Percentiles rank a stretch among this genome's conserved stretches.
These are phyloP conservation scores for Angomonas ambiguus DNA, from an alignment of 208 protist species.

Conservation along the genomic window DNA sequence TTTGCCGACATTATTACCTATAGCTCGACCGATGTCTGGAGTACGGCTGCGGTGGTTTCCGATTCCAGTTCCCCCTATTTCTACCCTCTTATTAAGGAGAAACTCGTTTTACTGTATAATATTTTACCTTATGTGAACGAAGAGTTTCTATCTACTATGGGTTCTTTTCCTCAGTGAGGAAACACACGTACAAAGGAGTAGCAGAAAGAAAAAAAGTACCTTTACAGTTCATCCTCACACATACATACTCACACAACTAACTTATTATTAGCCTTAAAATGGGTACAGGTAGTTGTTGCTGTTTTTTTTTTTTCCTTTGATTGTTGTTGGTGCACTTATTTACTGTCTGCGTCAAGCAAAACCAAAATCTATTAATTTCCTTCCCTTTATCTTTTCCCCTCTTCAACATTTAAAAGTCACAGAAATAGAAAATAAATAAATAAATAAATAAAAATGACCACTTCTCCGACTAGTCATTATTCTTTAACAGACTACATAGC, in stretches of 20 bases:
- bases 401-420: neutral
- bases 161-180: neutral
- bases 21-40: slow-evolving; percentile 25
- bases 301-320: too few relatives aligned
- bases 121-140: slow-evolving; percentile 60
- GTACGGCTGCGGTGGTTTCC: slow-evolving; percentile 31
- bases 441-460: neutral
- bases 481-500: neutral
- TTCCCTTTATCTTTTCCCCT: neutral
- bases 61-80: slow-evolving; percentile 20
- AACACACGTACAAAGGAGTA: too few relatives aligned
- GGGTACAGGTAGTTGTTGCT: too few relatives aligned
- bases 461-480: neutral
- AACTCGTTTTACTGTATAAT: slow-evolving; percentile 53
- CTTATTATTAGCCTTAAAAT: too few relatives aligned
- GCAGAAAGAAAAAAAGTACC: too few relatives aligned
- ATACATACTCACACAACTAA: too few relatives aligned
- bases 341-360: neutral
- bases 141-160: slow-evolving; percentile 40
- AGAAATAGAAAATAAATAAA: neutral
- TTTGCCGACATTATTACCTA: slow-evolving; percentile 53
- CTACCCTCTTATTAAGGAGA: slow-evolving; percentile 25
- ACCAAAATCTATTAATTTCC: neutral
- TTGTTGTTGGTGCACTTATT: neutral
- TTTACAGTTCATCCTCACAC: too few relatives aligned